A percentile compares a stretch with the other conserved stretches of the same genome.
Conservation (phyloP, 2,329 filamentous ascomycete species). For the Talaromyces pinophilus region DNA sequence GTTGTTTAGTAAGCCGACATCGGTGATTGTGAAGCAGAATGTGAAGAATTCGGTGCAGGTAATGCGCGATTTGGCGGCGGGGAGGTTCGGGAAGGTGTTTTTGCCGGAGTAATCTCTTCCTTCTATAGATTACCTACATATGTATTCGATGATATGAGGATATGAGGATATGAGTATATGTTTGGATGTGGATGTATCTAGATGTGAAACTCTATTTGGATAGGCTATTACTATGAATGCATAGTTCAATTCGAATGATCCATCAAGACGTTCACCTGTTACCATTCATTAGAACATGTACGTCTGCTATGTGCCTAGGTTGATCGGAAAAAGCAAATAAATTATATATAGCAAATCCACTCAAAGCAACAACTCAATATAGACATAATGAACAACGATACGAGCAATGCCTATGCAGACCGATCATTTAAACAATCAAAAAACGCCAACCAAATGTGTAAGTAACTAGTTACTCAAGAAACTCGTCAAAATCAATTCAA, state of each 20-base stretch:
- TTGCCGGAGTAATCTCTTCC: conserved; percentile 27
- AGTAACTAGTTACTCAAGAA: background rate
- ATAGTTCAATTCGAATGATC: background rate
- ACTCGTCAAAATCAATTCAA: background rate
- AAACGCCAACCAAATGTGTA: conserved; percentile 8
- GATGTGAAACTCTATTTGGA: background rate
- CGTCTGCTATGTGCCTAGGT: no score
- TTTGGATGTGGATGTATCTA: background rate
- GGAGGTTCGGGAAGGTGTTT: conserved; percentile 53
- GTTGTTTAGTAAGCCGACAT: conserved; percentile 65
- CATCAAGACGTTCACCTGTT: background rate
- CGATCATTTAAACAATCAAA: background rate
- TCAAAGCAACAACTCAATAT: background rate
- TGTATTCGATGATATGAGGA: background rate
- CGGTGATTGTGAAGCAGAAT: conserved; percentile 64
- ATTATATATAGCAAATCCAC: background rate
- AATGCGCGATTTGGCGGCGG: conserved; percentile 47
- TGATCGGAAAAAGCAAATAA: background rate
- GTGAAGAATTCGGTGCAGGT: conserved; percentile 47
- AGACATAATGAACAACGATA: background rate
- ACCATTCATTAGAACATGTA: background rate
- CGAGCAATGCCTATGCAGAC: background rate
- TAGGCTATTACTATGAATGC: background rate
- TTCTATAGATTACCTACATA: no score
- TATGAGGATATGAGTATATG: background rate